These are phyloP conservation scores for Penicillium bovifimosum DNA, from an alignment of 495 filamentous ascomycete genomes.

Conservation along the genomic window DNA sequence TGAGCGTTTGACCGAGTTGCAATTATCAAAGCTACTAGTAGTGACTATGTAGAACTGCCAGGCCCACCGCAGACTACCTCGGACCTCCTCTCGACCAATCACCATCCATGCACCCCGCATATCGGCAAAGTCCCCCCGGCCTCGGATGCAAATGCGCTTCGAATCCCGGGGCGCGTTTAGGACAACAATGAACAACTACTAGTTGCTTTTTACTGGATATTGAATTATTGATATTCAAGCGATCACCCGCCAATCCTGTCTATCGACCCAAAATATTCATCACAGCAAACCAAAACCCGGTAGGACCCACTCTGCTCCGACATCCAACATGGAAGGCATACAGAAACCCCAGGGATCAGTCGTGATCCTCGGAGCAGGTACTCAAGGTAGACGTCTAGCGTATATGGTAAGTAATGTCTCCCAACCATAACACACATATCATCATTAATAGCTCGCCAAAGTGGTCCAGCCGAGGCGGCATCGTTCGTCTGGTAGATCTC, in stretches of 20 bases:
- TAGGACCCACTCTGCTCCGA: background rate
- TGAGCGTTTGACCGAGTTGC: too few relatives aligned
- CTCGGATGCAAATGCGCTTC: background rate
- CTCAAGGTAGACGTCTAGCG: constrained; percentile 34
- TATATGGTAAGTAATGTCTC: constrained; percentile 29
- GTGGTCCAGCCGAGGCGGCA: constrained; percentile 33
- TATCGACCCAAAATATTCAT: background rate
- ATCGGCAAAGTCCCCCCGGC: background rate
- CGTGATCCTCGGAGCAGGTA: constrained; percentile 33
- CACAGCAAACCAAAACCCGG: background rate
- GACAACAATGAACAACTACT: background rate
- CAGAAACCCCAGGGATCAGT: constrained; percentile 10
- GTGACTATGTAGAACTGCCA: too few relatives aligned
- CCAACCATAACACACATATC: background rate
- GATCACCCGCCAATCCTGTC: background rate
- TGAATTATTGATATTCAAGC: background rate
- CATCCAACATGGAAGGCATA: background rate
- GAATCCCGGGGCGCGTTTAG: background rate
- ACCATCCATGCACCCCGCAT: background rate
- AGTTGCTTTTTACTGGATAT: background rate
- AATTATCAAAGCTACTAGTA: too few relatives aligned
- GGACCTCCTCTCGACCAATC: background rate
- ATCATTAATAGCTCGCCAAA: constrained; percentile 2
- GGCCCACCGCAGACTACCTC: background rate
- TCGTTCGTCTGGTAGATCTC: constrained; percentile 28